A percentile compares a stretch with the other conserved stretches of the same genome.
phyloP scores from a whole-genome alignment of 352 stramenopile species.

The Pythium myriotylum region DNA sequence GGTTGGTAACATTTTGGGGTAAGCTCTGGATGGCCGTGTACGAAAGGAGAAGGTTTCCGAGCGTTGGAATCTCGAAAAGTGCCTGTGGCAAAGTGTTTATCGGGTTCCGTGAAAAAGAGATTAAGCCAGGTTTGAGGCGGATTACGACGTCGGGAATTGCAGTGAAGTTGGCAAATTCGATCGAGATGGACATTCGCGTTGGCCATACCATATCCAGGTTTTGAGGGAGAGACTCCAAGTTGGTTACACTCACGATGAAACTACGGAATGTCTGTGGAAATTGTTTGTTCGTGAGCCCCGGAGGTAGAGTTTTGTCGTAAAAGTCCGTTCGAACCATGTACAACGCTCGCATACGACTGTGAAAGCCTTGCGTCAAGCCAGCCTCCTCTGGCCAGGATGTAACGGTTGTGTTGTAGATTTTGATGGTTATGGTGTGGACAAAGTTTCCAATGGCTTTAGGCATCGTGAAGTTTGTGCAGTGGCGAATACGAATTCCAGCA shows the following conservation, averaged over 20 bases:
- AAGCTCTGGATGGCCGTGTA: conserved; percentile 4
- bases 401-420: conserved; percentile 22
- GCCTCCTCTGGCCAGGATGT: neutral
- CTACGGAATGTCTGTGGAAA: neutral
- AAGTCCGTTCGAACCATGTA: conserved; percentile 8
- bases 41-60: neutral
- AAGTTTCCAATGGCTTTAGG: neutral
- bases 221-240: neutral
- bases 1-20: neutral
- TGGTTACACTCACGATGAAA: conserved; percentile 3
- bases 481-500: conserved; percentile 4
- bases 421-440: neutral
- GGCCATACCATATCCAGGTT: conserved; percentile 7
- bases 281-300: neutral
- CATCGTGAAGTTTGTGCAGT: conserved; percentile 9
- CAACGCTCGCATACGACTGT: neutral
- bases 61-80: conserved; percentile 4
- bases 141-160: neutral
- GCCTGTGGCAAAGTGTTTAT: neutral
- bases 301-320: neutral
- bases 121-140: neutral
- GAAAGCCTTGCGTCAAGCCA: neutral
- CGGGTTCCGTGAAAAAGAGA: neutral
- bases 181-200: neutral
- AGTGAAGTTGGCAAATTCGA: neutral